Evolutionary conservation across 192 early-diverging fungal species (phyloP).

Genomic region (Spizellomyces punctatus): DNA sequence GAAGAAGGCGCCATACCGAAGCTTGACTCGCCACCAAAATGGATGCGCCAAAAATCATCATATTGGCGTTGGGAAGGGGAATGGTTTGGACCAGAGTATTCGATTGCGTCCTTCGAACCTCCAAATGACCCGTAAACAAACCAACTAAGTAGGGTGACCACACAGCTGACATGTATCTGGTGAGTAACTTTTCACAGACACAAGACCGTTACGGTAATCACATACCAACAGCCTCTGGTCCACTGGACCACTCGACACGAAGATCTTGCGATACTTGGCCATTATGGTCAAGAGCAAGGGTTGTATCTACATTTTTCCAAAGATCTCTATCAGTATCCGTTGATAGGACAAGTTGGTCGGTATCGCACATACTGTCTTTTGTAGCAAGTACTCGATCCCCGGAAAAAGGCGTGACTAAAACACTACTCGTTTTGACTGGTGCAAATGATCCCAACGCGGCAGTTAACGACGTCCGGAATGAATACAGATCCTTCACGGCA

Average conservation of each 20-base stretch:
- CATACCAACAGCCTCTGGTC: slow-evolving; percentile 55
- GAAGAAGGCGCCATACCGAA: slow-evolving; percentile 52
- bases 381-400: slow-evolving; percentile 34
- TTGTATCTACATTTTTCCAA: slow-evolving; percentile 10
- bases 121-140: slow-evolving; percentile 68
- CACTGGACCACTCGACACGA: slow-evolving; percentile 40
- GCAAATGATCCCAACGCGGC: slow-evolving; percentile 33
- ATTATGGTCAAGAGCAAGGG: slow-evolving; percentile 36
- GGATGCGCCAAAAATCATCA: slow-evolving; percentile 25
- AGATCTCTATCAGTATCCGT: no score
- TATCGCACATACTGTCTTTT: slow-evolving; percentile 29
- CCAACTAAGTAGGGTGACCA: slow-evolving; percentile 75
- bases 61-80: slow-evolving; percentile 60
- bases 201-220: neutral
- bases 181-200: slow-evolving; percentile 1
- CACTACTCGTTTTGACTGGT: slow-evolving; percentile 1
- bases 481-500: slow-evolving; percentile 56
- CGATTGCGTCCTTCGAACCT: slow-evolving; percentile 85
- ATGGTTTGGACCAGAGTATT: slow-evolving; percentile 82
- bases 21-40: slow-evolving; percentile 43
- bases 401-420: slow-evolving; percentile 25
- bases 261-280: slow-evolving; percentile 33
- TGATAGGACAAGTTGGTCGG: neutral
- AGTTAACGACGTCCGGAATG: slow-evolving; percentile 24
- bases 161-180: slow-evolving; percentile 40